Evolutionary conservation across 768 basidiomycete genomes (phyloP).

Genomic region (Leccinum subtestaceum): DNA sequence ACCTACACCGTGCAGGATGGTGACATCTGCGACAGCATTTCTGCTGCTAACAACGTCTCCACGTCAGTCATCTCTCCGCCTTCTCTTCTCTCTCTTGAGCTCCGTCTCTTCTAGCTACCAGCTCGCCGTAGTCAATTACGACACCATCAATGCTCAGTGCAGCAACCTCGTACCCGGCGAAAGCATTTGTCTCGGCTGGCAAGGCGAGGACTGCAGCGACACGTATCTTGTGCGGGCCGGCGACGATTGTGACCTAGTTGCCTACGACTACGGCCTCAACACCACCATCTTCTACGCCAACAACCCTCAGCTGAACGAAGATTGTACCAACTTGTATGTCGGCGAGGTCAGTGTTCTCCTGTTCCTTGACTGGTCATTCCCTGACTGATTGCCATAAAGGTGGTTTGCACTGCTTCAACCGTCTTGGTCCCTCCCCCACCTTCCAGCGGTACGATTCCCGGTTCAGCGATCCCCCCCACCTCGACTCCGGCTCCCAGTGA

Average conservation of each 20-base stretch:
- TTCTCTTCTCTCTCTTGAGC: not conserved
- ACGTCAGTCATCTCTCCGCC: conserved; percentile 43
- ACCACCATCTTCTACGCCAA: conserved; percentile 53
- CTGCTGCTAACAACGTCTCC: conserved; percentile 57
- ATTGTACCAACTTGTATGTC: conserved; percentile 66
- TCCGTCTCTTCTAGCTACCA: conserved; percentile 54
- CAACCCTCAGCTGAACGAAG: conserved; percentile 68
- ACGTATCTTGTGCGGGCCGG: conserved; percentile 54
- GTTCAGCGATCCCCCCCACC: conserved; percentile 33
- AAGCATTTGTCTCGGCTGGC: conserved; percentile 59
- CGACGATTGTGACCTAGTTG: conserved; percentile 61
- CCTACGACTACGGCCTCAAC: conserved; percentile 42
- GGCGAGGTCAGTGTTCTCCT: conserved; percentile 56
- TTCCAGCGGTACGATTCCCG: conserved; percentile 30
- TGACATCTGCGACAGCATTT: conserved; percentile 73
- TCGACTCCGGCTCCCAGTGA: conserved; percentile 29
- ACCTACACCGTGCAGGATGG: conserved; percentile 56
- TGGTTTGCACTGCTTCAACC: conserved; percentile 48
- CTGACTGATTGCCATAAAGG: conserved; percentile 30
- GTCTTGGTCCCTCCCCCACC: conserved; percentile 45
- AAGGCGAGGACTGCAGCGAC: conserved; percentile 57
- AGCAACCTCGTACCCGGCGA: conserved; percentile 52
- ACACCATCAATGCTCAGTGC: conserved; percentile 50
- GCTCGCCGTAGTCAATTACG: conserved; percentile 60
- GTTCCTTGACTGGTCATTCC: not conserved